Evolutionary conservation across 176 grass and related monocot genomes (phyloP), one percentile per base, ranked within the genome.

Genomic region (Ampelocalamus luodianensis): DNA sequence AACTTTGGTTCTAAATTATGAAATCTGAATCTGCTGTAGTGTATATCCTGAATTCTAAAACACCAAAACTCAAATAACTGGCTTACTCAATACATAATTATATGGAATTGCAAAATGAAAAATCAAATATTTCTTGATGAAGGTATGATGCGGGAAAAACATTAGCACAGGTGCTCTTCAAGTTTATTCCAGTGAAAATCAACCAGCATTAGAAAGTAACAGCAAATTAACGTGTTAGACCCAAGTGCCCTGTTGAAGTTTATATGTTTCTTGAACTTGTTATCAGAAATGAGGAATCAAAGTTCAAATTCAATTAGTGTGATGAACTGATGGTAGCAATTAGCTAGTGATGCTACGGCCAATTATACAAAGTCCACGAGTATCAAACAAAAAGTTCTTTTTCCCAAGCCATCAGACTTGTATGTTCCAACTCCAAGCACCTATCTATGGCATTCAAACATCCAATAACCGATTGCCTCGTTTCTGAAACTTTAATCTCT

Each of bases 221-320:
- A 22, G 48, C 66, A 66, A 85, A 48, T 85, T 68, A 14, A 40
- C 10, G 29, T 26, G 3, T 65, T 64, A 65, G n/a, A 49, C 3
- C 17, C 23, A 3, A 26, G 11, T 22, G 23, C 18, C 60, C 22
- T 56, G 20, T 63, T 67, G 39, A 61, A 55, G 38, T 58, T 78
- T 71, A 39, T 58, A 22, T 5, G 9, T 60, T 65, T 13, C 38
- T 42, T 87, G 8, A 74, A 40, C 23, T 60, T 68, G 46, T 46
- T 49, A 15, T 71, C 8, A 67, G 8, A 87, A 58, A 60, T 49
- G 32, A 49, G 7, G 15, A 65, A 29, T 83, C 39, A 18, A 86
- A 78, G 32, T 76, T 90, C 54, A 70, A 45, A 13, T 72, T 66
- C 24, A 56, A 58, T 60, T 86, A 66, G 27, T 65, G 37, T n/a